A percentile compares a stretch with the other conserved stretches of the same genome.
These are phyloP conservation scores for Hemisphaericaspora xylofermentans DNA, from an alignment of 1,139 yeast genomes.

Conservation along the genomic window DNA sequence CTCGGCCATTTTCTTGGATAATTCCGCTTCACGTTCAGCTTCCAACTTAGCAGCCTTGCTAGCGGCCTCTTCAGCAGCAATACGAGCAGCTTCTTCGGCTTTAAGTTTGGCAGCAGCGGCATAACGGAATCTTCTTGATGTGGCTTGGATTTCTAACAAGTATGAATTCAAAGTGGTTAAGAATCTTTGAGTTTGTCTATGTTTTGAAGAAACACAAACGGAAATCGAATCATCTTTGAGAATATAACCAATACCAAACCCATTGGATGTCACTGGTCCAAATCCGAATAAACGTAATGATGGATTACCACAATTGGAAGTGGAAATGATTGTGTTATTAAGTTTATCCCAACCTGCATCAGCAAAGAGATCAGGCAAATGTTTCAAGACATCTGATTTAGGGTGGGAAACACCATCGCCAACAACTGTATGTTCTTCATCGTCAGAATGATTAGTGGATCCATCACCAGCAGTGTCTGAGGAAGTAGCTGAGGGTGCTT, in stretches of 20 bases:
- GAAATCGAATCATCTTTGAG: conserved; percentile 83
- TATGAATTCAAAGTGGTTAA: conserved; percentile 72
- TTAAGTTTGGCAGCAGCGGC: background rate
- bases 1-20: background rate
- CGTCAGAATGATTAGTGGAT: conserved; percentile 14
- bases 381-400: conserved; percentile 17
- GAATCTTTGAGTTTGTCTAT: conserved; percentile 84
- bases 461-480: background rate
- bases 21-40: conserved; percentile 3
- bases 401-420: conserved; percentile 4
- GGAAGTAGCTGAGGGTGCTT: background rate
- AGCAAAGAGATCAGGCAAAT: conserved; percentile 55
- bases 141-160: conserved; percentile 59
- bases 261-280: conserved; percentile 89
- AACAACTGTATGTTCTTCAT: conserved; percentile 21
- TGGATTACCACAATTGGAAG: conserved; percentile 71
- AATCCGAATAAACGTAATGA: conserved; percentile 84
- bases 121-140: conserved; percentile 33
- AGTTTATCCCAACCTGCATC: conserved; percentile 67
- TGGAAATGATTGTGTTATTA: conserved; percentile 51
- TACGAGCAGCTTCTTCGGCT: conserved; percentile 6
- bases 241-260: conserved; percentile 90
- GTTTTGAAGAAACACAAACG: conserved; percentile 85
- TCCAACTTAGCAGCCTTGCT: background rate
- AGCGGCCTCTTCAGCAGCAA: conserved; percentile 5